A percentile compares a stretch with the other conserved stretches of the same genome.
phyloP scores from a whole-genome alignment of 805 yeast genomes.

The Wickerhamomyces rabaulensis region DNA sequence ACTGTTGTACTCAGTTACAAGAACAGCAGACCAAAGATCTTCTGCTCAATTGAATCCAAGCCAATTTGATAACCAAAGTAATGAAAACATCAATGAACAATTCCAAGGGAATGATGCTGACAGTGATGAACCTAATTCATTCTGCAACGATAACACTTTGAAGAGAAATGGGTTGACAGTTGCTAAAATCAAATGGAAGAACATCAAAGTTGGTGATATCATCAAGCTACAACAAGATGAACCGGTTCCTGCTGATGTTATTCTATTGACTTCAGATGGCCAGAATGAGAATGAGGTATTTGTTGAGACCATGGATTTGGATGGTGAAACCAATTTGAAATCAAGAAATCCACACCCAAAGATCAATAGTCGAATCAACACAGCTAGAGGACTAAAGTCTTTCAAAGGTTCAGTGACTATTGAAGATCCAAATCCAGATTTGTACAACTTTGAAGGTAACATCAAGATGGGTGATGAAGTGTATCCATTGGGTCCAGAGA shows the following conservation, averaged over 20 bases:
- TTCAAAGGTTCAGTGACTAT: slow-evolving; percentile 52
- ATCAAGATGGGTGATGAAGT: slow-evolving; percentile 33
- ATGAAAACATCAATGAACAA: not conserved
- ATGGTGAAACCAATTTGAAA: slow-evolving; percentile 94
- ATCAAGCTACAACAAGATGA: slow-evolving; percentile 72
- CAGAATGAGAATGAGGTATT: slow-evolving; percentile 54
- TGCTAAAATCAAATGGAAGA: slow-evolving; percentile 53
- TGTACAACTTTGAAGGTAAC: slow-evolving; percentile 88
- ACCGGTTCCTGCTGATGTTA: slow-evolving; percentile 90
- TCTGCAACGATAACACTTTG: slow-evolving; percentile 25
- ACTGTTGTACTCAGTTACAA: slow-evolving; percentile 6
- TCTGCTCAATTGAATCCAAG: slow-evolving; percentile 10
- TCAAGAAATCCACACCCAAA: slow-evolving; percentile 63
- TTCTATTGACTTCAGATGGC: slow-evolving; percentile 63
- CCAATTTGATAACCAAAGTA: not conserved
- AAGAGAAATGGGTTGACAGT: slow-evolving; percentile 17
- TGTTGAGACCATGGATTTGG: slow-evolving; percentile 95
- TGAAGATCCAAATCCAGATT: slow-evolving; percentile 90
- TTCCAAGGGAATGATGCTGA: not conserved
- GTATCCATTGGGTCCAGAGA: slow-evolving; percentile 70
- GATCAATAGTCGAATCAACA: slow-evolving; percentile 44
- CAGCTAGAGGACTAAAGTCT: slow-evolving; percentile 45
- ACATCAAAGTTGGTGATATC: slow-evolving; percentile 84
- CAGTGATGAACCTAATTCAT: slow-evolving; percentile 19
- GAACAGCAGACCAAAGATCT: slow-evolving; percentile 11